These are phyloP conservation scores for Chaetomiaceae sp. DNA, from an alignment of 2,329 filamentous ascomycete species.

Conservation along the genomic window DNA sequence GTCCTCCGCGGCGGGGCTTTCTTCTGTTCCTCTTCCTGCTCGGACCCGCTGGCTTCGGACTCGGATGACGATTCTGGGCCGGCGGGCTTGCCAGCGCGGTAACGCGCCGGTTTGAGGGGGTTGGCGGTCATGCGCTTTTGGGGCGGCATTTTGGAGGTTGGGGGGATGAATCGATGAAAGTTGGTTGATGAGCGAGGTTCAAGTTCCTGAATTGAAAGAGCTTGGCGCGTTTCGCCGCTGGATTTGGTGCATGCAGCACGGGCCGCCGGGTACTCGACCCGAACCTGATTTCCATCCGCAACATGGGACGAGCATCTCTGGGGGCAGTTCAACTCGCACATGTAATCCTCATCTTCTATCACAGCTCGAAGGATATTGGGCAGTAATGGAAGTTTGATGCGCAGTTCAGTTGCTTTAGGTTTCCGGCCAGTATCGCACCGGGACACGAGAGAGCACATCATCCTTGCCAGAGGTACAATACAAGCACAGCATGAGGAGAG, in stretches of 20 bases:
- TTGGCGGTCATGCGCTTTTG: slow-evolving; percentile 88
- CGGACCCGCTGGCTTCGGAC: slow-evolving; percentile 27
- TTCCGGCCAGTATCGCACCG: no score
- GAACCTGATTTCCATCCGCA: no score
- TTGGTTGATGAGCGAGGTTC: background rate
- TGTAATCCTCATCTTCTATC: no score
- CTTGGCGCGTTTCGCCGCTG: no score
- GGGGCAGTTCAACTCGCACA: no score
- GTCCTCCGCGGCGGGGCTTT: slow-evolving; percentile 32
- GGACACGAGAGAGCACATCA: no score
- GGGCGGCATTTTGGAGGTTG: slow-evolving; percentile 52
- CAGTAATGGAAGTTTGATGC: no score
- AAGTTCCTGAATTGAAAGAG: background rate
- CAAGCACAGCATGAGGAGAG: no score
- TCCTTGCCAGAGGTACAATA: no score
- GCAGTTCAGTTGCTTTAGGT: background rate
- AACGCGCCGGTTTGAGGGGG: slow-evolving; percentile 71
- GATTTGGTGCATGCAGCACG: slow-evolving; percentile 1
- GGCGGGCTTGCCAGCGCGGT: slow-evolving; percentile 77
- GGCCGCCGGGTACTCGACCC: background rate
- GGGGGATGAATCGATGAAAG: no score
- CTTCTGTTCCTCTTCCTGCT: slow-evolving; percentile 21
- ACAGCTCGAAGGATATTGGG: no score
- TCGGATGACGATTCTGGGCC: slow-evolving; percentile 42
- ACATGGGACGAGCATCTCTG: no score